Evolutionary conservation across 2,329 filamentous ascomycete species (phyloP), one percentile per base, ranked within the genome.

Genomic region (Paecilomyces dactylethromorphus): DNA sequence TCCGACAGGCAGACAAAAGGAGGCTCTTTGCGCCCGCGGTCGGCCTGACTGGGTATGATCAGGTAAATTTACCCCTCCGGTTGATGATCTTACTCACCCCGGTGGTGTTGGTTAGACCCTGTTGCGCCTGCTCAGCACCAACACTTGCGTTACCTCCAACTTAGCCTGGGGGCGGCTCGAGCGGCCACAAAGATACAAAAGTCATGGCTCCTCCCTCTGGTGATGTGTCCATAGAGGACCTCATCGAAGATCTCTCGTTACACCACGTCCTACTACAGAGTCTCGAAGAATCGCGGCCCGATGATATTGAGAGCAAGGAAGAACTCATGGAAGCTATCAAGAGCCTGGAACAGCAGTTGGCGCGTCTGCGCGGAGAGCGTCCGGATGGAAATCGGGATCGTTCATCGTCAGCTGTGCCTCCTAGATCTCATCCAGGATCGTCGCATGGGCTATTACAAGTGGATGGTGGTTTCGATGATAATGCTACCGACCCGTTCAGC

Each of bases 181-280:
- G 49, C 49, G 10, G 13, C 26, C 22, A 52, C 18, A 11, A 52
- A 29, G 50, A 52, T 29, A 52, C 33, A 13, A 31, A 50, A 57
- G 54, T 53, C 50, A 26, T 60, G 58, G 59, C 58, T 26, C 32
- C 63, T 33, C 55, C 62, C 13, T 53, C 39, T 21, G 54, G 50
- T 22, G 59, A 64, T 54, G 55, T 55, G 59, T 63, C 66, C 56
- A 60, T 66, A 22, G 66, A 66, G 59, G 66, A 68, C 13, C 24
- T 74, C 31, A 21, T 67, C 26, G 72, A 73, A 15, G 71, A 74
- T 21, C 57, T 74, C n/a, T 63, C 73, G 21, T 57, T 72, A 1
- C 64, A 73, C 22, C 61, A 67, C 53, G 67, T 68, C 24, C 70
- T 74, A 33, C 58, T 71, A 4, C 60, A 70, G 49, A 72, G 71